phyloP scores from a whole-genome alignment of 805 yeast species.

The Teunomyces tritomae region DNA sequence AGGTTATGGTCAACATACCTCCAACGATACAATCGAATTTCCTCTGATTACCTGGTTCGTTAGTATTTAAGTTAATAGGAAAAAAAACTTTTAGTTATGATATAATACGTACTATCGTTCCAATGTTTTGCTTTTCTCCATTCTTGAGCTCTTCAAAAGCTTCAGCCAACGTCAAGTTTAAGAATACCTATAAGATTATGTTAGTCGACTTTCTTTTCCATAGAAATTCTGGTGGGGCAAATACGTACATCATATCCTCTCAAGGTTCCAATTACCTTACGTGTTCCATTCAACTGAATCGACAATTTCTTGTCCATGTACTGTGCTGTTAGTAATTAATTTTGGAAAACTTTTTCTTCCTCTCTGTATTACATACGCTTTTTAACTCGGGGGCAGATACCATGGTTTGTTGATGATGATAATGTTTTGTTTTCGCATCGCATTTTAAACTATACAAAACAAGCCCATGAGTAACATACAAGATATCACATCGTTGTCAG shows the following conservation, averaged over 20 bases:
- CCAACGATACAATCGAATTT: slow-evolving; percentile 71
- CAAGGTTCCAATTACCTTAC: slow-evolving; percentile 76
- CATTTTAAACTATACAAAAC: background rate
- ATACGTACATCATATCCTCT: slow-evolving; percentile 74
- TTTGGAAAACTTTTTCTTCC: background rate
- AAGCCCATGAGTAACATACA: slow-evolving; percentile 19
- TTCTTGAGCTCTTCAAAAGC: slow-evolving; percentile 58
- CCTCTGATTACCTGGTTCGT: slow-evolving; percentile 59
- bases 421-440: slow-evolving; percentile 3
- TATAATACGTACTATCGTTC: slow-evolving; percentile 50
- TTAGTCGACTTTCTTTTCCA: slow-evolving; percentile 12
- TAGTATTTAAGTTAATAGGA: slow-evolving; percentile 10
- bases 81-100: no score
- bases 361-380: slow-evolving; percentile 36
- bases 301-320: slow-evolving; percentile 76
- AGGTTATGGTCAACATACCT: slow-evolving; percentile 38
- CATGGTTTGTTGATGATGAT: slow-evolving; percentile 27
- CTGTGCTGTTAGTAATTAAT: slow-evolving; percentile 34
- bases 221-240: background rate
- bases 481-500: slow-evolving; percentile 26
- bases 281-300: slow-evolving; percentile 73
- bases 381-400: slow-evolving; percentile 64
- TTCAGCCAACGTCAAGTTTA: slow-evolving; percentile 69
- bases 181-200: slow-evolving; percentile 42
- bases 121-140: slow-evolving; percentile 55